Base-by-base conservation (phyloP, 352 stramenopile genomes). In the Phytopythium aichiense region DNA sequence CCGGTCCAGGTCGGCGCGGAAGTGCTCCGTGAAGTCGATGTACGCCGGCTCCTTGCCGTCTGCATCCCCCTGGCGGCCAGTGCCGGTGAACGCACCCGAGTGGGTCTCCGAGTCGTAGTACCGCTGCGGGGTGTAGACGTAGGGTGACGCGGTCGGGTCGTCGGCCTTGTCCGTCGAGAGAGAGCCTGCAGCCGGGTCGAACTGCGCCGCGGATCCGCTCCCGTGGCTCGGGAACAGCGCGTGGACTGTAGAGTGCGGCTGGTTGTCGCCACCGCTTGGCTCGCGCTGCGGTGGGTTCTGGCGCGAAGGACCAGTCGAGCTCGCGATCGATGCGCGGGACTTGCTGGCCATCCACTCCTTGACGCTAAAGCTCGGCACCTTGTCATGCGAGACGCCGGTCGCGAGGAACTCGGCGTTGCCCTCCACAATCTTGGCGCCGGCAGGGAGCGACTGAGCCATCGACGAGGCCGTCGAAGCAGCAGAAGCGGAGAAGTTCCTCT, bases 291-390 rank as follows among this genome's bases (percentile, higher is more conserved):
- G 22, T 20, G 23, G 48, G 0, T 35, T 11, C 13, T 20, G 28
- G 3, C 28, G 48, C 13, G 48, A 54, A 25, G 9, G 6, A 18
- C 4, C 33, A 18, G n/a, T 13, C 66, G 80, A 63, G 20, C 45
- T 71, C 4, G 70, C 66, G 2, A 49, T 57, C n/a, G 69, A 79
- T 5, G 52, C 31, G 3, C 75, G 77, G 8, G 71, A 72, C 50
- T 90, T 90, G 50, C 56, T 90, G 2, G 80, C 79, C 58, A 92
- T 88, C 80, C 81, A 89, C 55, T 92, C 79, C 50, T 92, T 76
- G 8, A 92, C 83, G 63, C 80, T 90, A 9, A 90, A 77, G 16
- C 65, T 72, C 40, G 69, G 80, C 0, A 70, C 79, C 46, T 84
- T 86, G 31, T 92, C 83, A 42, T 92, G 83, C 9, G 83, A 90